Evolutionary conservation across 1,284 basidiomycete species (phyloP), one percentile per base, ranked within the genome.

Genomic region (Coriolopsis trogii): DNA sequence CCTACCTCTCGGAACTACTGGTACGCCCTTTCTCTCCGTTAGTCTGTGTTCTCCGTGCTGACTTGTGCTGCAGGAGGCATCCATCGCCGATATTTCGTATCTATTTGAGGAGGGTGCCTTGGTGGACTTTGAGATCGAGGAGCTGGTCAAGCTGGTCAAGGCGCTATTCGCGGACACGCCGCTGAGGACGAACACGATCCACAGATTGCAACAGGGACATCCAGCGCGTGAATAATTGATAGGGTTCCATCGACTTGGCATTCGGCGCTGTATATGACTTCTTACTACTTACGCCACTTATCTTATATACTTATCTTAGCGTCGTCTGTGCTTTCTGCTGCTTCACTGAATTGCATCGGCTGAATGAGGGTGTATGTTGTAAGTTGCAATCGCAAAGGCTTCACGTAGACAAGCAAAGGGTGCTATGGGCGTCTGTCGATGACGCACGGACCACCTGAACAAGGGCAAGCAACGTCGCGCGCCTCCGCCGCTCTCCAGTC

Each of bases 81-180:
- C 91, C n/a, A 84, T 98, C 66, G 91, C 85, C 28, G 96, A 99
- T 69, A 89, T 99, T 47, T 88, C 89, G 25, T 97, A 95, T 69
- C 80, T 99, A 13, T 93, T 95, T 66, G 92, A 96, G 60, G 87
- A 91, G 58, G 93, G 94, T 2, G 89, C 93, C 3, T 73, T 99
- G 56, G 85, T 96, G 28, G 96, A 99, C 70, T 99, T 96, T 67
- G 82, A 87, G 49, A 78, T 87, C 3, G 82, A 89, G 26, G 95
- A 98, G 71, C 77, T 99, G 2, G 84, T 87, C 26, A 80, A 81
- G 53, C 79, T 99, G 28, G 82, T 98, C 33, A 80, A 82, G 40
- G 95, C 94, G 0, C 76, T 99, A 41, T 99, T 99, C 68, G 88
- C 95, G 20, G 94, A 96, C 67, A 93, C 90, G n/a, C 80, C 84